Evolutionary conservation across 371 early-diverging fungal genomes (phyloP), one percentile per base, ranked within the genome.

Genomic region (Mortierella sp.): DNA sequence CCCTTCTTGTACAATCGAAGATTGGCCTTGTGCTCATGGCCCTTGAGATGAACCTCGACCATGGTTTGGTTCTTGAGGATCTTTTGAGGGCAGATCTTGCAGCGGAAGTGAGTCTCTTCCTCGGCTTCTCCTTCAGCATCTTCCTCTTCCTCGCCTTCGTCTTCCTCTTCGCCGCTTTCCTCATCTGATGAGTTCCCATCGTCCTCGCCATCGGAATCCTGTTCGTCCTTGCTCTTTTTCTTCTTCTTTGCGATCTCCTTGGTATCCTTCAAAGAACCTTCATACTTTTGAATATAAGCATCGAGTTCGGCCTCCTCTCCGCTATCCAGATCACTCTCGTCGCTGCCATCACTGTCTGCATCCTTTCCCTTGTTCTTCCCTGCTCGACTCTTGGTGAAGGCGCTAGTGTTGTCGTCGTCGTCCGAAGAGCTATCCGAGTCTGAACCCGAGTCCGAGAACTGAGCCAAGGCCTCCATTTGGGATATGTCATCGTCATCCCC

Each of bases 61-160:
- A 74, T 74, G 45, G 57, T 67, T 45, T 62, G 48, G 50, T 74
- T 74, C 68, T 74, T 74, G 53, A 74, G 74, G 5, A 50, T 54
- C 57, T 74, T 74, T 29, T 58, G 62, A 34, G 74, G 74, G 21
- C 74, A 74, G 57, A 74, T 63, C 64, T 74, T 74, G 67, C 74
- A 74, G 37, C 74, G 74, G 54, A 59, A 74, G 50, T 74, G 74
- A n/a, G 68, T 64, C 8, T 54, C 52, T 19, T 58, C 67, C 16
- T 56, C 74, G 16, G 54, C 67, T 27, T 61, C 66, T 7, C 25
- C 51, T 16, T 47, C 67, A 10, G 24, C 73, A n/a, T 50, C 63
- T 25, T 27, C 57, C 10, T 43, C 71, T n/a, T n/a, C n/a, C n/a
- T n/a, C n/a, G 13, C 54, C 57, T 34, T 37, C 57, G 4, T 34